These are phyloP conservation scores for Xylariales sp. DNA, from an alignment of 2,329 filamentous ascomycete genomes.

Conservation along the genomic window DNA sequence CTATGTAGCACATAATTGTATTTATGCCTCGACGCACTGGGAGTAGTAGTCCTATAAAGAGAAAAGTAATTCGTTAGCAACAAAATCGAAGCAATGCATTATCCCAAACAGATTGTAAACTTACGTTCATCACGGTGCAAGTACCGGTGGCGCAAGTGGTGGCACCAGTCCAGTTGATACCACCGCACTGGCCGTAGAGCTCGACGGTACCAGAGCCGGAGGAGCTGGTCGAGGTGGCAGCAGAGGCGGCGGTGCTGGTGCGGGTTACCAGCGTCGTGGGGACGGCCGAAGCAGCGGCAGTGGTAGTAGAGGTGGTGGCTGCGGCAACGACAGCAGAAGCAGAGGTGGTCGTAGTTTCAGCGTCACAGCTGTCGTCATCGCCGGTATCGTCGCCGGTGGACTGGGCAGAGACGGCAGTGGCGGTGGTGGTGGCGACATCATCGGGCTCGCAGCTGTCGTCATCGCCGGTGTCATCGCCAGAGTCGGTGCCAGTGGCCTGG, in stretches of 20 bases:
- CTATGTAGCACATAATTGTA: no score
- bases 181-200: conserved; percentile 10
- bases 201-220: conserved; percentile 3
- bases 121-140: conserved; percentile 7
- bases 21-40: conserved; percentile 8
- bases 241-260: conserved; percentile 3
- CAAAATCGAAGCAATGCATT: no score
- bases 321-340: neutral
- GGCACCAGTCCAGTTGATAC: conserved; percentile 6
- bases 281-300: conserved; percentile 3
- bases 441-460: conserved; percentile 14
- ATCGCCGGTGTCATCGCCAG: conserved; percentile 13
- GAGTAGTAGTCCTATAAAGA: conserved; percentile 7
- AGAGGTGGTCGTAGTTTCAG: neutral
- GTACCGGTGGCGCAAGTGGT: conserved; percentile 7
- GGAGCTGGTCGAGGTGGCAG: conserved; percentile 1
- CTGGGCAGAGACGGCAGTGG: conserved; percentile 10
- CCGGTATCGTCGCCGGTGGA: neutral
- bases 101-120: no score
- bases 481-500: no score
- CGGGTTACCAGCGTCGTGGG: conserved; percentile 9
- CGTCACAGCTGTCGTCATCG: conserved; percentile 2
- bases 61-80: neutral
- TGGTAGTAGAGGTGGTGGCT: neutral
- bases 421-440: conserved; percentile 3